phyloP scores from a whole-genome alignment of 176 grass and related monocot species.

The Hordeum vulgare region MorexV3_pseudomolecules_assembly NC_058523.1:22117423-22117922 shows the following conservation, averaged over 20 bases:
- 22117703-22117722: not conserved
- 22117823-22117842: not conserved
- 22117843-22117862: slow-evolving; percentile 2
- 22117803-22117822: not conserved
- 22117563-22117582: slow-evolving; percentile 37
- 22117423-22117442: slow-evolving; percentile 10
- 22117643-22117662: slow-evolving; percentile 7
- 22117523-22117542: slow-evolving; percentile 39
- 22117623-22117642: slow-evolving; percentile 55
- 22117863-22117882: not conserved
- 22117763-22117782: slow-evolving; percentile 7
- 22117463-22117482: slow-evolving; percentile 4
- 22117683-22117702: not conserved
- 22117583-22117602: slow-evolving; percentile 58
- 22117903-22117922: not conserved
- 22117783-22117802: slow-evolving; percentile 6
- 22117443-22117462: not conserved
- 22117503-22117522: slow-evolving; percentile 10
- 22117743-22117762: not conserved
- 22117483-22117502: slow-evolving; percentile 4
- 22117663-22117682: slow-evolving; percentile 13
- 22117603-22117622: slow-evolving; percentile 12
- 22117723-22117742: not conserved
- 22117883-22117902: not conserved
- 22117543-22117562: slow-evolving; percentile 33